phyloP scores from a whole-genome alignment of 805 yeast genomes.

The Lipomyces chichibuensis region DNA sequence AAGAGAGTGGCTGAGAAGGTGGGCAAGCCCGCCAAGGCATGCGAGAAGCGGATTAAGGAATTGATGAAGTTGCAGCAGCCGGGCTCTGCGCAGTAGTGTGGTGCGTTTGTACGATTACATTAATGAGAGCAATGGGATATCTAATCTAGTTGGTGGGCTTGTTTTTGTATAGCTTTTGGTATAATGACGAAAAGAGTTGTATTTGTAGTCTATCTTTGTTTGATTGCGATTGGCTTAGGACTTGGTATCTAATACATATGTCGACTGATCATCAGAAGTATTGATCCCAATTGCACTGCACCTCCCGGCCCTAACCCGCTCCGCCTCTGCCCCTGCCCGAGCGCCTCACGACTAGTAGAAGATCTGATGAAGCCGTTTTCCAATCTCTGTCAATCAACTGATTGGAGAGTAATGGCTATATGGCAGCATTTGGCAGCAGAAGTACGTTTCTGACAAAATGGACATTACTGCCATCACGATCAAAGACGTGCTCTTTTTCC shows the following conservation, averaged over 20 bases:
- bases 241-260: not conserved
- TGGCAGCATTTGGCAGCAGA: not conserved
- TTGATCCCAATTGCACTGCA: too few relatives aligned
- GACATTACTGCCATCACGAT: conserved; percentile 40
- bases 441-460: conserved; percentile 37
- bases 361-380: too few relatives aligned
- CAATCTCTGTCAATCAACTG: too few relatives aligned
- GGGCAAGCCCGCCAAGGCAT: conserved; percentile 39
- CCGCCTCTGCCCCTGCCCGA: too few relatives aligned
- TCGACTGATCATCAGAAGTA: not conserved
- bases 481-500: conserved; percentile 36
- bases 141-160: not conserved
- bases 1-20: conserved; percentile 38
- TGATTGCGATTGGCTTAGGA: not conserved
- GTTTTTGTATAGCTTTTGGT: not conserved
- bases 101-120: not conserved
- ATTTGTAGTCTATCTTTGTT: not conserved
- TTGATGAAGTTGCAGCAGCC: conserved; percentile 17
- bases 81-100: not conserved
- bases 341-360: too few relatives aligned
- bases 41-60: conserved; percentile 39
- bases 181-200: not conserved
- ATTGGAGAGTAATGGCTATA: too few relatives aligned
- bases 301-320: not conserved
- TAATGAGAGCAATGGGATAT: too few relatives aligned